A percentile compares a stretch with the other conserved stretches of the same genome.
Conservation (phyloP, 257 asterid genomes). For the Lycium barbarum region DNA sequence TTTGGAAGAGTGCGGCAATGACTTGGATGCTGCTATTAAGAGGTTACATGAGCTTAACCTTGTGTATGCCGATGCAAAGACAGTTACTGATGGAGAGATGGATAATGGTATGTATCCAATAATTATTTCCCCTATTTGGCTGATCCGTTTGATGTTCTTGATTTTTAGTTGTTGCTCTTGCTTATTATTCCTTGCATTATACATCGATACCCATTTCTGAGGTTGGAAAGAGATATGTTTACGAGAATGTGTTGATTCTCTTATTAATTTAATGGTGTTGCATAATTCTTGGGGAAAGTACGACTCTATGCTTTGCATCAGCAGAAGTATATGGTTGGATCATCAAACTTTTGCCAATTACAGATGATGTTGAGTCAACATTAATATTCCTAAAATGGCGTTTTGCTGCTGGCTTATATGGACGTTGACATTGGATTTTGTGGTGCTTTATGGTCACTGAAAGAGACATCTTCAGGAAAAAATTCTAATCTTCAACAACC, state of each 20-base stretch:
- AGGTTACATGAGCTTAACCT: conserved; percentile 58
- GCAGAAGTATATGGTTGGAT: not conserved
- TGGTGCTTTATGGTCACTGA: not conserved
- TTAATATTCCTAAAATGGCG: not conserved
- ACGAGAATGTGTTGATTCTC: not conserved
- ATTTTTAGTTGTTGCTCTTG: not conserved
- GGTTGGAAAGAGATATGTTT: not conserved
- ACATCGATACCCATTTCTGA: not conserved
- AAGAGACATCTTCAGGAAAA: too few species aligned
- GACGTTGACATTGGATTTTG: not conserved
- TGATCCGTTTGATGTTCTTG: not conserved
- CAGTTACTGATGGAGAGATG: conserved; percentile 42
- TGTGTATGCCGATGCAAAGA: conserved; percentile 42
- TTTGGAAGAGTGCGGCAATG: conserved; percentile 56
- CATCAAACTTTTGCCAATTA: not conserved
- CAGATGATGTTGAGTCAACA: not conserved
- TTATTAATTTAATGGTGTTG: not conserved
- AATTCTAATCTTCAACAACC: not conserved
- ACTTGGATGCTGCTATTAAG: conserved; percentile 65
- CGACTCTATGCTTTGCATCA: conserved; percentile 4
- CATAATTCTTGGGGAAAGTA: not conserved
- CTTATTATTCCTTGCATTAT: not conserved
- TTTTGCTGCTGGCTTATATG: not conserved
- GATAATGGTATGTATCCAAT: conserved; percentile 49
- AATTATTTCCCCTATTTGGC: not conserved